These are phyloP conservation scores for Erysimum cheiri DNA, from an alignment of 441 rosid species.

Conservation along the genomic window DNA sequence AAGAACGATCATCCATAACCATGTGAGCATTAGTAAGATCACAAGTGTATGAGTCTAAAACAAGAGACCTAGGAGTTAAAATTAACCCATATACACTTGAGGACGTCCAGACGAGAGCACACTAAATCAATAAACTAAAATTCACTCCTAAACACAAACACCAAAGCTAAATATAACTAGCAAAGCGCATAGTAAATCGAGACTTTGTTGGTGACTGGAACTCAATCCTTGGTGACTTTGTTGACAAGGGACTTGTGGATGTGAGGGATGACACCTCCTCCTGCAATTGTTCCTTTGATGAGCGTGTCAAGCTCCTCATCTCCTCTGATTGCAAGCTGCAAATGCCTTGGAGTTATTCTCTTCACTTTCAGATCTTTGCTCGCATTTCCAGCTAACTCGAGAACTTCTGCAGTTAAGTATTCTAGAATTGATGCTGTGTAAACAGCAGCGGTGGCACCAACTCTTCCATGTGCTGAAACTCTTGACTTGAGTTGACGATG, in stretches of 20 bases:
- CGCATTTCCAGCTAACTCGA: slow-evolving; percentile 90
- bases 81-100: slow-evolving; percentile 35
- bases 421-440: slow-evolving; percentile 87
- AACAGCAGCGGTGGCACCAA: slow-evolving; percentile 95
- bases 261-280: slow-evolving; percentile 98
- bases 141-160: slow-evolving; percentile 22
- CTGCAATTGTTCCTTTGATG: slow-evolving; percentile 95
- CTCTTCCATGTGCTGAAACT: slow-evolving; percentile 72
- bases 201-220: background rate
- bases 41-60: slow-evolving; percentile 29
- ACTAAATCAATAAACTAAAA: slow-evolving; percentile 8
- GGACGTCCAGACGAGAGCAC: slow-evolving; percentile 26
- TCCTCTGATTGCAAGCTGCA: slow-evolving; percentile 93
- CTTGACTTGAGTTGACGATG: slow-evolving; percentile 85
- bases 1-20: slow-evolving; percentile 14
- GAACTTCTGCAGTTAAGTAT: slow-evolving; percentile 90
- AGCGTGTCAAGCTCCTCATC: slow-evolving; percentile 97
- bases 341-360: slow-evolving; percentile 92
- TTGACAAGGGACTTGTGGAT: slow-evolving; percentile 93
- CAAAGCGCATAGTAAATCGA: slow-evolving; percentile 13
- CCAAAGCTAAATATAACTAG: slow-evolving; percentile 14
- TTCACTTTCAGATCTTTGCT: slow-evolving; percentile 93
- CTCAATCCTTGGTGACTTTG: slow-evolving; percentile 81
- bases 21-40: slow-evolving; percentile 21
- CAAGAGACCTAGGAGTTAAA: slow-evolving; percentile 24